Evolutionary conservation across 2,329 filamentous ascomycete species (phyloP).

Genomic region (Hymenoscyphus infarciens): DNA sequence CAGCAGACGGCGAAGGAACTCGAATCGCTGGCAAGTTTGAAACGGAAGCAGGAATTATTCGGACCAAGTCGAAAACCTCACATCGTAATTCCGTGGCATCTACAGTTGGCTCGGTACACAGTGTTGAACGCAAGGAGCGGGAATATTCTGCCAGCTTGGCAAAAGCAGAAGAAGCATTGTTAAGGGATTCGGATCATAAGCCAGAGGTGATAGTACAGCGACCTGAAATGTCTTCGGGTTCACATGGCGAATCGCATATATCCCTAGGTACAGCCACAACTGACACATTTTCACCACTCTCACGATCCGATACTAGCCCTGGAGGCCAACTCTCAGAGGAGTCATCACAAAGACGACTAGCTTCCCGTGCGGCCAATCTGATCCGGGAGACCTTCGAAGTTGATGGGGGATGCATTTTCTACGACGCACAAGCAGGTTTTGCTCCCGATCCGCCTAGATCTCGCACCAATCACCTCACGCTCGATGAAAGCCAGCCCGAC

Average conservation of each 20-base stretch:
- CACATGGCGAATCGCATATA: conserved; percentile 21
- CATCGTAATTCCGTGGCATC: conserved; percentile 13
- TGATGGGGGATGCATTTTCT: conserved; percentile 35
- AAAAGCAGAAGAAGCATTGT: conserved; percentile 22
- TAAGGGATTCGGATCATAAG: conserved; percentile 6
- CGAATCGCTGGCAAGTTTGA: conserved; percentile 33
- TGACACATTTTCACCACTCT: conserved; percentile 20
- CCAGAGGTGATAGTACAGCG: conserved; percentile 6
- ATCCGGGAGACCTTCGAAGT: conserved; percentile 36
- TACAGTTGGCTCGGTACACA: conserved; percentile 10
- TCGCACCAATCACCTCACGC: background rate
- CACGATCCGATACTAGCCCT: conserved; percentile 17
- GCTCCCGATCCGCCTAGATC: conserved; percentile 17
- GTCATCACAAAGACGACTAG: conserved; percentile 28
- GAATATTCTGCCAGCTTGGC: conserved; percentile 26
- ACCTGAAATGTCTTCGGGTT: conserved; percentile 16
- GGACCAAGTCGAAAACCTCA: conserved; percentile 25
- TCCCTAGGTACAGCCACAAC: conserved; percentile 18
- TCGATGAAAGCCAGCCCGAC: conserved; percentile 17
- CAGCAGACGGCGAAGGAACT: conserved; percentile 29
- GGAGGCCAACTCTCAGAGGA: conserved; percentile 26
- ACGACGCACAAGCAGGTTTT: conserved; percentile 34
- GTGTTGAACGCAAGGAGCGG: conserved; percentile 26
- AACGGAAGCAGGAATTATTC: conserved; percentile 19
- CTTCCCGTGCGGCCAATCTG: conserved; percentile 34